These are phyloP conservation scores for Amylostereum chailletii DNA, from an alignment of 1,284 basidiomycete species.

Conservation along the genomic window DNA sequence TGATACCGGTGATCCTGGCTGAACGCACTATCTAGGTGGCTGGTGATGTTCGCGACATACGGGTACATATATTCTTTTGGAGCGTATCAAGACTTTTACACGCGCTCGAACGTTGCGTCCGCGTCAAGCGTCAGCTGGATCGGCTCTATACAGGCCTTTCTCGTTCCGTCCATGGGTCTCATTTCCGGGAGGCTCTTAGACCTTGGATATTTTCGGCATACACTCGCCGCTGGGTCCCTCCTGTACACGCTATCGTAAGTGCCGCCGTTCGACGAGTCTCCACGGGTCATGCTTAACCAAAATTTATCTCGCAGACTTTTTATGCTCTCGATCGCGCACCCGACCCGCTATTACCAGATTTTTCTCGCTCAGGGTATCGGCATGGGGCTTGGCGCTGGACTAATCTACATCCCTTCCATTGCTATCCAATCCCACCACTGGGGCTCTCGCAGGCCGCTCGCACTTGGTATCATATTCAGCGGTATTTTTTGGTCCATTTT, in stretches of 20 bases:
- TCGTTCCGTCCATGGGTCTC: background rate
- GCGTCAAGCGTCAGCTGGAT: constrained; percentile 5
- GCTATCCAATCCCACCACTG: background rate
- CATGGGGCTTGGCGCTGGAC: background rate
- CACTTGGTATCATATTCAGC: background rate
- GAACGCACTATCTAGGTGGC: background rate
- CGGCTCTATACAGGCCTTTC: constrained; percentile 3
- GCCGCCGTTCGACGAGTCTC: background rate
- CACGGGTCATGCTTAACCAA: background rate
- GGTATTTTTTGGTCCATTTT: background rate
- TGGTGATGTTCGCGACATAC: background rate
- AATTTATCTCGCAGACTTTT: background rate
- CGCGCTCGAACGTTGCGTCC: background rate
- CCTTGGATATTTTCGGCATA: background rate
- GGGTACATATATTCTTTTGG: constrained; percentile 1
- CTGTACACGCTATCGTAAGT: background rate
- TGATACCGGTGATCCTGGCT: too few relatives aligned
- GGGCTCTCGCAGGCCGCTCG: background rate
- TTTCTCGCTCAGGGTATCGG: background rate
- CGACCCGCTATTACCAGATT: background rate
- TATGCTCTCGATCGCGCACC: background rate
- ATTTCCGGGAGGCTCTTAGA: background rate
- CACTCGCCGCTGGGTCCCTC: background rate
- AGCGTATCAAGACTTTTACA: constrained; percentile 5
- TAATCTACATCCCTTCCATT: background rate